phyloP scores from a whole-genome alignment of 202 grass and related monocot species.

The Hordeum pubiflorum region DNA sequence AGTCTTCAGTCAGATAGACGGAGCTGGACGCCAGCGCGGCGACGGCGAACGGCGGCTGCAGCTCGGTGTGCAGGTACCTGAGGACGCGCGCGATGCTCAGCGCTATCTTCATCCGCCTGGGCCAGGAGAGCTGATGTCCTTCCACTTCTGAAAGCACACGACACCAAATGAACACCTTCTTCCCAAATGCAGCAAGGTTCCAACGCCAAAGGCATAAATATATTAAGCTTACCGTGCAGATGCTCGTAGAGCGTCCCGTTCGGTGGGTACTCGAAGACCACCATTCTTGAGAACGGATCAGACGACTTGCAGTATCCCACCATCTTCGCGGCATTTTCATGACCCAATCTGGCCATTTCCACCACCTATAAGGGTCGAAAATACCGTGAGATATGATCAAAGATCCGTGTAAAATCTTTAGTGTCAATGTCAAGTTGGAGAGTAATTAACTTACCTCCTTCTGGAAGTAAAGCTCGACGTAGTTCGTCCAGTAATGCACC shows the following conservation, averaged over 20 bases:
- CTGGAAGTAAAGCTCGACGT: constrained; percentile 73
- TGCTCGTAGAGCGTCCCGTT: constrained; percentile 95
- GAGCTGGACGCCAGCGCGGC: constrained; percentile 56
- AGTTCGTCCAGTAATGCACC: constrained; percentile 60
- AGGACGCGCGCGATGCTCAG: constrained; percentile 54
- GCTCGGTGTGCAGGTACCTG: constrained; percentile 80
- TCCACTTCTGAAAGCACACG: constrained; percentile 61
- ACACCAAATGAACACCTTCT: not conserved
- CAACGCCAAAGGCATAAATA: not conserved
- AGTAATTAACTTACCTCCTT: constrained; percentile 44
- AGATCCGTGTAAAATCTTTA: not conserved
- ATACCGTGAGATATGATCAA: not conserved
- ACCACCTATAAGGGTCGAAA: constrained; percentile 49
- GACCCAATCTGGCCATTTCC: constrained; percentile 56
- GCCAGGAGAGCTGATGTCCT: constrained; percentile 74
- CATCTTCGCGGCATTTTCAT: constrained; percentile 70
- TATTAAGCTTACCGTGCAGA: constrained; percentile 47
- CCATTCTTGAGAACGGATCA: constrained; percentile 86
- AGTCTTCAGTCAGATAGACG: constrained; percentile 89
- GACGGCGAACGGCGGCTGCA: constrained; percentile 73
- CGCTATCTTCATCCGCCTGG: constrained; percentile 65
- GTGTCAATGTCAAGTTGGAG: not conserved
- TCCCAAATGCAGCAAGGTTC: not conserved
- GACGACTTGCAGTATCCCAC: constrained; percentile 80
- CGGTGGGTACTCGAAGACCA: constrained; percentile 80